Evolutionary conservation across 257 asterid genomes (phyloP), one percentile per base, ranked within the genome.

Genomic region (Nicotiana noctiflora): DNA sequence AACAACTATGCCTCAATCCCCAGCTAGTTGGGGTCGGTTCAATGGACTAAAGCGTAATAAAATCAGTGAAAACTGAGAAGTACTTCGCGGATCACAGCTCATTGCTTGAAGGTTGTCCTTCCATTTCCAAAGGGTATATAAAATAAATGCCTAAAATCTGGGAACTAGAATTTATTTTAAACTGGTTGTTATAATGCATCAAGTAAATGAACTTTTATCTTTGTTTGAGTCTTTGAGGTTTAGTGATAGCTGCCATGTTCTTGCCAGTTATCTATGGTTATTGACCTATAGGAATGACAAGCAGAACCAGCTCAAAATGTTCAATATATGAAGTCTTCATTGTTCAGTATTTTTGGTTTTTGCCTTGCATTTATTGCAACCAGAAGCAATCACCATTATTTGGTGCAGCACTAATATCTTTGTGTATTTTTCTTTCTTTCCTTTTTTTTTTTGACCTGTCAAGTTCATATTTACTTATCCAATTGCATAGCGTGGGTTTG

Each of bases 31-130:
- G 53, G 76, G 56, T 40, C 32, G 6, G 56, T n/a, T 40, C 19
- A 19, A 68, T 37, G 56, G 76, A 70, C 34, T 21, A 40, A 44
- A 57, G 13, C 34, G 14, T n/a, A 70, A 19, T 21, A 70, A 70
- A 40, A 70, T 44, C 77, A 70, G 57, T 27, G 51, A n/a, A 70
- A 70, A 70, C 57, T 70, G 51, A n/a, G 44, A 68, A 70, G 77
- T 70, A 55, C 57, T 70, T 67, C 7, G 10, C 29, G 23, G 55
- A 53, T 34, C 53, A 66, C 52, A 32, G 18, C 29, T 1, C 15
- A 51, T 14, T 51, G 37, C 75, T 32, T 65, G 51, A 65, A 65
- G 51, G 25, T 49, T 65, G 8, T 17, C 75, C 25, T 31, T 32
- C 51, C 25, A 65, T 65, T 61, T 59, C 4, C 75, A 65, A 31